Conservation (phyloP, 2,329 filamentous ascomycete genomes). For the Neofusicoccum laricinum region DNA sequence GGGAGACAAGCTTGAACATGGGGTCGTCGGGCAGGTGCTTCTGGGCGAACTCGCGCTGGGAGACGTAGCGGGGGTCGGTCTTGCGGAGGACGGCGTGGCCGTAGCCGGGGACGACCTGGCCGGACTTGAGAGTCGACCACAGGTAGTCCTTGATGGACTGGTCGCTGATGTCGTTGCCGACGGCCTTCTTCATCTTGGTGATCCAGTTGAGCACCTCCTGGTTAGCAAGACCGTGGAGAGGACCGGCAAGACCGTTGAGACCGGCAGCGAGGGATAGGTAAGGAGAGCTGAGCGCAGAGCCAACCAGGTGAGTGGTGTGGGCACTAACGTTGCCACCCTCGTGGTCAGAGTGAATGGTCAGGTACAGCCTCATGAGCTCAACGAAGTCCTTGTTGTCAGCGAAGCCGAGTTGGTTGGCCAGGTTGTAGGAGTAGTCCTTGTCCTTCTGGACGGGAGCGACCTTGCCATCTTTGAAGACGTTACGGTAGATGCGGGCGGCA, state of each 20-base stretch:
- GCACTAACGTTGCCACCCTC: constrained; percentile 98
- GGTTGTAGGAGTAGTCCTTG: constrained; percentile 99
- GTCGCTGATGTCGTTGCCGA: constrained; percentile 95
- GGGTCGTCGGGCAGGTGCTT: constrained; percentile 93
- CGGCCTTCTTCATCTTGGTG: constrained; percentile 93
- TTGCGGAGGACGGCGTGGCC: constrained; percentile 99
- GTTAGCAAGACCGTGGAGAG: constrained; percentile 98
- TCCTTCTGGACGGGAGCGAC: constrained; percentile 94
- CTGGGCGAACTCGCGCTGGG: constrained; percentile 94
- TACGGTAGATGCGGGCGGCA: constrained; percentile 98
- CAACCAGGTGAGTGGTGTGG: constrained; percentile 97
- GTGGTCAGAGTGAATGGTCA: constrained; percentile 99
- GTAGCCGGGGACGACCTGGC: constrained; percentile 96
- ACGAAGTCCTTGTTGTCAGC: constrained; percentile 93
- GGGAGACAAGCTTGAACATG: constrained; percentile 99
- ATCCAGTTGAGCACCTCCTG: constrained; percentile 99
- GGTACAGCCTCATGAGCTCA: constrained; percentile 97
- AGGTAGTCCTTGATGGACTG: constrained; percentile 97
- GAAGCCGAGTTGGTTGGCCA: constrained; percentile 98
- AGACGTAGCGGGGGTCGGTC: constrained; percentile 98
- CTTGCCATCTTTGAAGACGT: constrained; percentile 99
- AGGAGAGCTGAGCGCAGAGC: constrained; percentile 92
- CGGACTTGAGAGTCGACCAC: constrained; percentile 92
- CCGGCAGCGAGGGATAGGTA: constrained; percentile 95
- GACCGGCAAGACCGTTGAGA: constrained; percentile 96